Conservation (phyloP, 2,329 filamentous ascomycete genomes). For the Ophiostoma sp. region DNA sequence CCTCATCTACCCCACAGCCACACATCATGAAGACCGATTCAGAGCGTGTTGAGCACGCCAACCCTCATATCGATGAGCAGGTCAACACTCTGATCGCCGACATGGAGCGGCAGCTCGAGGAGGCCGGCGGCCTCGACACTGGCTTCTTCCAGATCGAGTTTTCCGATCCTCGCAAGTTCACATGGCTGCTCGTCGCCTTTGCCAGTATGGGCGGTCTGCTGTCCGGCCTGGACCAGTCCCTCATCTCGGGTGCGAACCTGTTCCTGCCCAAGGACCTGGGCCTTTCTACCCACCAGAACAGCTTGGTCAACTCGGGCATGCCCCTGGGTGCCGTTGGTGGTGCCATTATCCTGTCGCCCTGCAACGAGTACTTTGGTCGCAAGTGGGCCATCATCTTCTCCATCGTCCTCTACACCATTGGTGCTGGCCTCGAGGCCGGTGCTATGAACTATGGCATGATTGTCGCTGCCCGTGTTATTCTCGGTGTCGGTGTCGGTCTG, state of each 20-base stretch:
- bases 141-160: conserved; percentile 38
- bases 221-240: conserved; percentile 65
- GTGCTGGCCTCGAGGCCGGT: conserved; percentile 62
- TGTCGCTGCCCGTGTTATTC: conserved; percentile 59
- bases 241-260: conserved; percentile 66
- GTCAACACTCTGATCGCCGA: conserved; percentile 23
- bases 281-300: conserved; percentile 53
- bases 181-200: conserved; percentile 62
- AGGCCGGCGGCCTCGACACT: conserved; percentile 19
- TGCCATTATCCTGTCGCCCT: conserved; percentile 59
- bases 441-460: conserved; percentile 67
- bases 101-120: conserved; percentile 21
- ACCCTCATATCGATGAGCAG: conserved; percentile 13
- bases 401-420: conserved; percentile 63
- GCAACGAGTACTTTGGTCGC: conserved; percentile 62
- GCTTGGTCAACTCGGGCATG: conserved; percentile 64
- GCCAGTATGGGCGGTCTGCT: conserved; percentile 71
- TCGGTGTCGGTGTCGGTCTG: conserved; percentile 65
- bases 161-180: conserved; percentile 48
- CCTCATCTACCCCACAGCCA: conserved; percentile 7
- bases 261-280: conserved; percentile 56
- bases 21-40: conserved; percentile 13
- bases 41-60: conserved; percentile 13
- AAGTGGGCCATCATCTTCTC: conserved; percentile 65
- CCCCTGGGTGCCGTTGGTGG: conserved; percentile 66